phyloP scores from a whole-genome alignment of 2,329 filamentous ascomycete species.

The Penicillium sp. region DNA sequence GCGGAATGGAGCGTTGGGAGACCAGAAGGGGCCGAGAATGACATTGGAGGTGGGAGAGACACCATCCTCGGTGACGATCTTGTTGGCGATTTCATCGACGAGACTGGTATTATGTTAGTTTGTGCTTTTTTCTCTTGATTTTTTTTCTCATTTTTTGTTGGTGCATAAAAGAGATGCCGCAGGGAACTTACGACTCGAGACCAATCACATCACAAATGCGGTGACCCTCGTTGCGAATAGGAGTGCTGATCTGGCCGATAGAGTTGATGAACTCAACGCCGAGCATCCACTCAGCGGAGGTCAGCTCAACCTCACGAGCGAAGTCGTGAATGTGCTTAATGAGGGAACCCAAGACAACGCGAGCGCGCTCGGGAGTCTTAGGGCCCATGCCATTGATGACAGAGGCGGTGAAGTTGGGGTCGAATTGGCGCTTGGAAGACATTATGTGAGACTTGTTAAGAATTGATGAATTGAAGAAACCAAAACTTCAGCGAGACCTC shows the following conservation, averaged over 20 bases:
- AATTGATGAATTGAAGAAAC: not conserved
- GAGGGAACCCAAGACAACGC: constrained; percentile 60
- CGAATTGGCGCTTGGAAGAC: constrained; percentile 38
- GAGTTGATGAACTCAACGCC: constrained; percentile 73
- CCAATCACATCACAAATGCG: constrained; percentile 70
- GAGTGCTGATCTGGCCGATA: constrained; percentile 64
- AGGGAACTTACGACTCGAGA: constrained; percentile 54
- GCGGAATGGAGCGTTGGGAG: constrained; percentile 68
- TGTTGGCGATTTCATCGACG: constrained; percentile 77
- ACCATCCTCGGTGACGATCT: constrained; percentile 58
- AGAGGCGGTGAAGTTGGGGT: constrained; percentile 71
- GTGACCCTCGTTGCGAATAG: constrained; percentile 70
- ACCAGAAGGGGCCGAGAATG: constrained; percentile 77
- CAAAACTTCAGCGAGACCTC: constrained; percentile 1
- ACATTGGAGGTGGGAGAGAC: constrained; percentile 67
- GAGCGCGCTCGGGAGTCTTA: constrained; percentile 61
- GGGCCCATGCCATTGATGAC: constrained; percentile 71
- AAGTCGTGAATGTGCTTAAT: constrained; percentile 76
- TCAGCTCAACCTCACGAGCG: constrained; percentile 71
- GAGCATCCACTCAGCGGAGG: constrained; percentile 70
- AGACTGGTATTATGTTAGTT: constrained; percentile 43
- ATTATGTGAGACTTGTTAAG: constrained; percentile 13
- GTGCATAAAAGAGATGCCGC: not conserved
- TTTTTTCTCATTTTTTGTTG: no score
- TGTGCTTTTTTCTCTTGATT: not conserved